These are phyloP conservation scores for Quercus engelmannii DNA, from an alignment of 306 rosid genomes.

Conservation along the genomic window DNA sequence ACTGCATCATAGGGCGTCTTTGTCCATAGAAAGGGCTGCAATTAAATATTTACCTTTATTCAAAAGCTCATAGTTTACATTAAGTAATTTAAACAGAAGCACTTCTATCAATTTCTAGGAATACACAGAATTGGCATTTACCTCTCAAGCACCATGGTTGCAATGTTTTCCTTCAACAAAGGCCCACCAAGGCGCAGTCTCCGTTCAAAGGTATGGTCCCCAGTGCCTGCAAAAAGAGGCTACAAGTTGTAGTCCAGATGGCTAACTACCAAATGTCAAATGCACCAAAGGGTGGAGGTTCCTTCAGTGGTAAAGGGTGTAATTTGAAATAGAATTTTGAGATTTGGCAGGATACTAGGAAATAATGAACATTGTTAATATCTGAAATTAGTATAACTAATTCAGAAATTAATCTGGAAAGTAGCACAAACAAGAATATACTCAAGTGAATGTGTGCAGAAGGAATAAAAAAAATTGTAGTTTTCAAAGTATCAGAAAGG, in stretches of 20 bases:
- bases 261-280: conserved; percentile 16
- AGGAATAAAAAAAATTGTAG: background rate
- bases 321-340: background rate
- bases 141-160: conserved; percentile 99
- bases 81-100: background rate
- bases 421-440: background rate
- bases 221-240: conserved; percentile 56
- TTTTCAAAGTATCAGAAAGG: background rate
- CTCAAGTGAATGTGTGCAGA: background rate
- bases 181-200: conserved; percentile 95
- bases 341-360: background rate
- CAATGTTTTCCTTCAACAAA: conserved; percentile 75
- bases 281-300: background rate
- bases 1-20: conserved; percentile 89
- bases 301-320: background rate
- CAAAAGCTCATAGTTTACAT: conserved; percentile 4
- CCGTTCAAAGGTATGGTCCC: conserved; percentile 92
- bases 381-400: background rate
- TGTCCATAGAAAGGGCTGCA: conserved; percentile 97
- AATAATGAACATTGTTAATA: background rate
- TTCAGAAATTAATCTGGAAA: background rate
- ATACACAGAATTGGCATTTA: conserved; percentile 29
- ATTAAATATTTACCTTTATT: conserved; percentile 18
- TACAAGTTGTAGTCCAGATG: conserved; percentile 5
- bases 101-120: conserved; percentile 4